Evolutionary conservation across 495 filamentous ascomycete genomes (phyloP).

Genomic region (Astrothelium subdiscretum): DNA sequence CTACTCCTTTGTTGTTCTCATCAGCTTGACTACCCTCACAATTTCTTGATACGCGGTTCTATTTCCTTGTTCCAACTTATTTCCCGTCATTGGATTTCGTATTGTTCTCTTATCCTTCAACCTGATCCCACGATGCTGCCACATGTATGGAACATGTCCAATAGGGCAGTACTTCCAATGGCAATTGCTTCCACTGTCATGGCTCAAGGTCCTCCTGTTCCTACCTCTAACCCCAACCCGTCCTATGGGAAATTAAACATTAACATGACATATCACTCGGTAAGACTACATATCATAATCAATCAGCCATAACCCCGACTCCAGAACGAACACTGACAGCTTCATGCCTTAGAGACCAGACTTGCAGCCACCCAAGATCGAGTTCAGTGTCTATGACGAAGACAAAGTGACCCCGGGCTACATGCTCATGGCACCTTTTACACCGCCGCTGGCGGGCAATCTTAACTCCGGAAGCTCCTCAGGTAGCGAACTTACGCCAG

Average conservation of each 20-base stretch:
- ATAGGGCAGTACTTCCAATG: neutral
- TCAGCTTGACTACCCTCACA: neutral
- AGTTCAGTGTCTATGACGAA: conserved; percentile 13
- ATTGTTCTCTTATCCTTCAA: neutral
- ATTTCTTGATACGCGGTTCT: no score
- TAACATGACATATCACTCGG: neutral
- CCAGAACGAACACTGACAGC: neutral
- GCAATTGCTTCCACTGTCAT: neutral
- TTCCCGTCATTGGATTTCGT: no score
- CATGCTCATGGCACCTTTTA: conserved; percentile 23
- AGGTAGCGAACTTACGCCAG: neutral
- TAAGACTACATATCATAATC: neutral
- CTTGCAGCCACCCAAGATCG: conserved; percentile 20
- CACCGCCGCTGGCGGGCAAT: conserved; percentile 3
- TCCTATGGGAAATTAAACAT: neutral
- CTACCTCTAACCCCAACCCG: neutral
- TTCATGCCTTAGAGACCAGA: conserved; percentile 17
- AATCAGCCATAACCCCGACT: no score
- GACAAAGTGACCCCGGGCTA: conserved; percentile 21
- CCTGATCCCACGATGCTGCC: neutral
- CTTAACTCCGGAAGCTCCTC: conserved; percentile 7
- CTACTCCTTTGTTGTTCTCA: neutral
- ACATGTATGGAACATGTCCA: neutral
- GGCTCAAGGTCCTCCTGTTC: neutral
- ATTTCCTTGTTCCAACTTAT: no score